Evolutionary conservation across 345 rosid genomes (phyloP), one percentile per base, ranked within the genome.

Genomic region (Syzygium grande): DNA sequence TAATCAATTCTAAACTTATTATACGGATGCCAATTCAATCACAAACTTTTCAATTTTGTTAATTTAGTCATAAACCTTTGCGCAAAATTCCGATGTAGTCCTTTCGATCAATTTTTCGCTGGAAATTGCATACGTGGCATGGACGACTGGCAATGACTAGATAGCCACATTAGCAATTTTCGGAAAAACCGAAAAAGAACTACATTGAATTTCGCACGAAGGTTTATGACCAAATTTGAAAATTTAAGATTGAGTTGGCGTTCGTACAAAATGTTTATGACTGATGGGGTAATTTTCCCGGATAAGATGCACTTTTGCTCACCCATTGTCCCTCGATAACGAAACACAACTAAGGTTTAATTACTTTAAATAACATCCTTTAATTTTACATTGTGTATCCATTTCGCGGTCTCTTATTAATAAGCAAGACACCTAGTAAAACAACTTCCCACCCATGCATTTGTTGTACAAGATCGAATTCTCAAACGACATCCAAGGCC

Each of bases 81-180:
- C 4, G 1, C 9, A 12, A 9, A 68, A 68, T 68, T 16, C 21
- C 9, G 9, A 68, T 68, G 23, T 34, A 68, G 46, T 8, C 46
- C 9, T 30, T 34, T 16, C 21, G 12, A 11, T 6, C 21, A 34
- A 16, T 30, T 34, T 30, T 34, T 29, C 7, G 13, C 5, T 8
- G 12, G 7, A 61, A n/a, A 61, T 61, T 5, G 4, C 68, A 12
- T 12, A 61, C 2, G 16, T 15, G 3, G 6, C 25, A 0, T 0
- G 2, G 17, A 8, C 1, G 0, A 16, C 1, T 2, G 1, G 16
- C 11, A 5, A 29, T 63, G 41, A 63, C 17, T 15, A 10, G 21
- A 65, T 1, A 5, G 3, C 11, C 30, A 65, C 17, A 9, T 65
- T 5, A 29, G 7, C 19, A 6, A 4, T 68, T 68, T 34, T 9